Conservation (phyloP, 192 early-diverging fungal species). For the Coemansia sp. region DNA sequence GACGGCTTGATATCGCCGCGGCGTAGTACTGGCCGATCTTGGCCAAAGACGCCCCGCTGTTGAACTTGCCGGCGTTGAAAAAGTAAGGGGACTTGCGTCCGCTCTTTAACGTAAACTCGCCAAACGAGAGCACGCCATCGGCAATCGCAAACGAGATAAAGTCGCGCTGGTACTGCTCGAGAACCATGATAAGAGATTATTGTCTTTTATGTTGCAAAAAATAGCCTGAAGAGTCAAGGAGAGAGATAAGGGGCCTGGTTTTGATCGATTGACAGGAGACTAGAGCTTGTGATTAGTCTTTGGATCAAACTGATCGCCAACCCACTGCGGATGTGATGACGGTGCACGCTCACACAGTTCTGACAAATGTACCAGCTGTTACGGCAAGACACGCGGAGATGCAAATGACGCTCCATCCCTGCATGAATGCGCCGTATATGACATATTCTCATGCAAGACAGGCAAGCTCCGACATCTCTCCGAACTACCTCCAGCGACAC, state of each 20-base stretch:
- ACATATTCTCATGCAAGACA: no score
- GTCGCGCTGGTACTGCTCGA: conserved; percentile 80
- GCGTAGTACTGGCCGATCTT: conserved; percentile 92
- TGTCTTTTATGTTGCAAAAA: conserved; percentile 1
- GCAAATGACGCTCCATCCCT: no score
- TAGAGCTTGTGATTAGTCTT: no score
- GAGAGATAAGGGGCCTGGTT: background rate
- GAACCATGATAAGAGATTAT: conserved; percentile 23
- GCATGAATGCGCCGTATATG: no score
- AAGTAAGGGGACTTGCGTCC: conserved; percentile 98
- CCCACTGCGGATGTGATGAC: no score
- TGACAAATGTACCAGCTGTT: no score
- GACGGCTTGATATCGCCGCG: conserved; percentile 54
- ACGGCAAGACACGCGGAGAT: no score
- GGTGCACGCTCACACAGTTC: no score
- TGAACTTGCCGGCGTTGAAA: conserved; percentile 97
- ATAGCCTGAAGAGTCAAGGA: background rate
- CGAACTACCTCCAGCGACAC: no score
- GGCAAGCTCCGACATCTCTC: no score
- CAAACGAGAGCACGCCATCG: conserved; percentile 88
- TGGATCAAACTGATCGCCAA: no score
- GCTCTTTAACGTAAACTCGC: conserved; percentile 91
- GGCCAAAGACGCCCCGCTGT: conserved; percentile 82
- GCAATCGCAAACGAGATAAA: conserved; percentile 92
- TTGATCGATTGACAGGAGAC: no score